Evolutionary conservation across 1,284 basidiomycete genomes (phyloP).

Genomic region (Papiliotrema terrestris): DNA sequence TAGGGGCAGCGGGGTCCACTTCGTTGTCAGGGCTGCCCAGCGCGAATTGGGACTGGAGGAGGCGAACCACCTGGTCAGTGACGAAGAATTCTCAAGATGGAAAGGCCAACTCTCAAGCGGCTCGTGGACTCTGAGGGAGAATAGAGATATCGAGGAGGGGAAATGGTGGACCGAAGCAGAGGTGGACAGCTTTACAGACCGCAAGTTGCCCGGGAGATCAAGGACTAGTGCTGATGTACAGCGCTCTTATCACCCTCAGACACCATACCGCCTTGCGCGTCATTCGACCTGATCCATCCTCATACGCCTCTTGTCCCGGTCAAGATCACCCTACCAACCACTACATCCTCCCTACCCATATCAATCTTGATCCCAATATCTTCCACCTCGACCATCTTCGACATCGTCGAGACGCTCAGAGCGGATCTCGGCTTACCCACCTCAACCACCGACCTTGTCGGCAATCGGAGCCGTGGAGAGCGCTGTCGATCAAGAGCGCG

Average conservation of each 20-base stretch:
- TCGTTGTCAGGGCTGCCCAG: background rate
- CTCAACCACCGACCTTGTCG: constrained; percentile 12
- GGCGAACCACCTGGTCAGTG: background rate
- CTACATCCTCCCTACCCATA: constrained; percentile 14
- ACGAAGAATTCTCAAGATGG: background rate
- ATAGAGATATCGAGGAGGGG: constrained; percentile 7
- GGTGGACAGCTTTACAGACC: constrained; percentile 10
- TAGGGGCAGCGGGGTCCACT: background rate
- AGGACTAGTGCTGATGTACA: background rate
- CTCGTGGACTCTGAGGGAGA: constrained; percentile 16
- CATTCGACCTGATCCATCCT: background rate
- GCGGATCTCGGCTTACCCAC: constrained; percentile 16
- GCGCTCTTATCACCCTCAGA: background rate
- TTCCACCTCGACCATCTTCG: constrained; percentile 1
- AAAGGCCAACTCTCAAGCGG: background rate
- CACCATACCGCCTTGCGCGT: background rate
- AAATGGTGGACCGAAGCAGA: constrained; percentile 31
- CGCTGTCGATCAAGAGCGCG: background rate
- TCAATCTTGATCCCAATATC: constrained; percentile 3
- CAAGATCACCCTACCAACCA: constrained; percentile 13
- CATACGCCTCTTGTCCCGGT: constrained; percentile 8
- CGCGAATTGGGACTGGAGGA: background rate
- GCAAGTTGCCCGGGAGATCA: constrained; percentile 5
- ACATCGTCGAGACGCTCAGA: constrained; percentile 11
- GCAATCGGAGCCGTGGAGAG: background rate